Evolutionary conservation across 257 asterid species (phyloP), one percentile per base, ranked within the genome.

Genomic region (Solanum chmielewskii): DNA sequence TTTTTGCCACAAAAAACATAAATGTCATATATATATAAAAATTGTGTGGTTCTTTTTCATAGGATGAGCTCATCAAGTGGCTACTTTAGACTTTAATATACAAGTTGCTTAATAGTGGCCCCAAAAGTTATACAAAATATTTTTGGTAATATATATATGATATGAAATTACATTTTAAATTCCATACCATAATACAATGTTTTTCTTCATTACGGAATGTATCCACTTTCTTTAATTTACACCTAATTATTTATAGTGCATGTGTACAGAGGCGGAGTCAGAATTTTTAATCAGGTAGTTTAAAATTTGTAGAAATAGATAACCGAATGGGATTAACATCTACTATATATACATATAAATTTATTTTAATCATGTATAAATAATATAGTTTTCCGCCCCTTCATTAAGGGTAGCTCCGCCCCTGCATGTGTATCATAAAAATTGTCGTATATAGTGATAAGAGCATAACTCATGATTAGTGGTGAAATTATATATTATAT

Each of bases 311-410:
- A 35, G 1, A 35, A 35, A 35, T 35, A 35, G 7, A 1, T 35
- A 35, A 0, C 0, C 1, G 39, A 35, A 5, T 1, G 7, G 39
- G 39, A 7, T 35, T 0, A 5, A 35, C 0, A 35, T 35, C 1
- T 35, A 35, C 1, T 35, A 35, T 35, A 1, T 1, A 35, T 35
- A 35, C 7, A 35, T 35, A 35, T 35, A 35, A 35, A 35, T 35
- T 35, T 1, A 35, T 35, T 35, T 35, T 5, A 35, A 35, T 0
- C 39, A 35, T 35, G 0, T 35, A 35, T 35, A 35, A 35, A 35
- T 35, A 5, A 35, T 35, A 35, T 35, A 35, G 0, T 35, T 35
- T 5, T 35, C 7, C 39, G 7, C 6, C 37, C 31, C 31, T 31
- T 31, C 33, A 31, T 31, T 31, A 31, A 31, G 33, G 33, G 33